Evolutionary conservation across 1,284 basidiomycete genomes (phyloP).

Genomic region (Schizophyllum amplum): DNA sequence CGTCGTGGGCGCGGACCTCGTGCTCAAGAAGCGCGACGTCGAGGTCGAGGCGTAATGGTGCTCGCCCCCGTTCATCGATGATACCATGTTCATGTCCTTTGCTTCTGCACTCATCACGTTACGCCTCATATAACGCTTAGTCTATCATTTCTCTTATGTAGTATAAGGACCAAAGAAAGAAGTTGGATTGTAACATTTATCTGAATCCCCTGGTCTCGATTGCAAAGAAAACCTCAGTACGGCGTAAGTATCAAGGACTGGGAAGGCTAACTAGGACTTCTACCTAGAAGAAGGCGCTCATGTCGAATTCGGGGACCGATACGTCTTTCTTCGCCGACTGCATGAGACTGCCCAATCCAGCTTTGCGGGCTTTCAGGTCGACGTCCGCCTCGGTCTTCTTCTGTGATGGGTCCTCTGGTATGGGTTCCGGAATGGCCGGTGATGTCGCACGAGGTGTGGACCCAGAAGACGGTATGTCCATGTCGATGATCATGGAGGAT

Average conservation of each 20-base stretch:
- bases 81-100: background rate
- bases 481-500: conserved; percentile 78
- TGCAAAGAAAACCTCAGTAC: conserved; percentile 1
- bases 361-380: conserved; percentile 56
- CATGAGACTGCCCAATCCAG: conserved; percentile 74
- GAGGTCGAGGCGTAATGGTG: conserved; percentile 49
- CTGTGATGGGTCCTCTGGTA: conserved; percentile 24
- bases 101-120: background rate
- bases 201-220: conserved; percentile 8
- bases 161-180: background rate
- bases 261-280: too few species aligned
- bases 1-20: conserved; percentile 67
- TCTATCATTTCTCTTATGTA: background rate
- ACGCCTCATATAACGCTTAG: background rate
- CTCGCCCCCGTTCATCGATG: conserved; percentile 1
- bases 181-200: conserved; percentile 12
- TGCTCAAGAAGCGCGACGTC: conserved; percentile 78
- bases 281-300: conserved; percentile 59
- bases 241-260: too few species aligned
- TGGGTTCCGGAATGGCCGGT: conserved; percentile 10
- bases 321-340: conserved; percentile 84
- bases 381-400: conserved; percentile 33
- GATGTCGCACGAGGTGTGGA: conserved; percentile 51
- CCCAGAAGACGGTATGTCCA: conserved; percentile 66
- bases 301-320: conserved; percentile 80